Evolutionary conservation across 108 stramenopile genomes (phyloP).

Genomic region (Conticribra weissflogii): DNA sequence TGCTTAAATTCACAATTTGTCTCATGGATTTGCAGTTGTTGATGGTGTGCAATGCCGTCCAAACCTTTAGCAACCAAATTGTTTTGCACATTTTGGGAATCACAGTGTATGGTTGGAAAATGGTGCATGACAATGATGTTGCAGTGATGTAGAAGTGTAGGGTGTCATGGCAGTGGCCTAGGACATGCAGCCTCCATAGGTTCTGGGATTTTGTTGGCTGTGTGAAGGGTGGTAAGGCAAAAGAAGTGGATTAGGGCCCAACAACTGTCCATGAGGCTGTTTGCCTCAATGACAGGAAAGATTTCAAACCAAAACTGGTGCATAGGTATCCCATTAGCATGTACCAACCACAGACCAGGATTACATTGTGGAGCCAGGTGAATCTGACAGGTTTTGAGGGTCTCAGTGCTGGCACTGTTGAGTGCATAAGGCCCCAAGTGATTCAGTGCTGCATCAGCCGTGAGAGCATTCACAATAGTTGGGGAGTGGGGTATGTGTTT

Average conservation of each 20-base stretch:
- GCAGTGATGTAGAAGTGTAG: not conserved
- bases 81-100: not conserved
- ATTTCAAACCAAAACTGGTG: slow-evolving; percentile 11
- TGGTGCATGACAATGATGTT: not conserved
- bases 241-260: slow-evolving; percentile 11
- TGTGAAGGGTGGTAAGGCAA: slow-evolving; percentile 7
- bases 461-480: not conserved
- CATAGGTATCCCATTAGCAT: slow-evolving; percentile 5
- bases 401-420: not conserved
- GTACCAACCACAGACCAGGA: slow-evolving; percentile 8
- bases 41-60: slow-evolving; percentile 8
- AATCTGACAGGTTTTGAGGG: slow-evolving; percentile 6
- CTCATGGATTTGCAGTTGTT: slow-evolving; percentile 12
- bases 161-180: slow-evolving; percentile 2
- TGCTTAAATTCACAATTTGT: not conserved
- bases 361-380: slow-evolving; percentile 12
- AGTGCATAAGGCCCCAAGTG: not conserved
- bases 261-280: slow-evolving; percentile 4
- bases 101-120: not conserved
- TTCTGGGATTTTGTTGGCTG: not conserved
- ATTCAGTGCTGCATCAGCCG: not conserved
- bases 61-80: slow-evolving; percentile 4
- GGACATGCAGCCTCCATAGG: not conserved
- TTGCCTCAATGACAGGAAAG: slow-evolving; percentile 10
- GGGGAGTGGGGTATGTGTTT: not conserved